Conservation (phyloP, 345 rosid genomes). For the Anacardium occidentale region DNA sequence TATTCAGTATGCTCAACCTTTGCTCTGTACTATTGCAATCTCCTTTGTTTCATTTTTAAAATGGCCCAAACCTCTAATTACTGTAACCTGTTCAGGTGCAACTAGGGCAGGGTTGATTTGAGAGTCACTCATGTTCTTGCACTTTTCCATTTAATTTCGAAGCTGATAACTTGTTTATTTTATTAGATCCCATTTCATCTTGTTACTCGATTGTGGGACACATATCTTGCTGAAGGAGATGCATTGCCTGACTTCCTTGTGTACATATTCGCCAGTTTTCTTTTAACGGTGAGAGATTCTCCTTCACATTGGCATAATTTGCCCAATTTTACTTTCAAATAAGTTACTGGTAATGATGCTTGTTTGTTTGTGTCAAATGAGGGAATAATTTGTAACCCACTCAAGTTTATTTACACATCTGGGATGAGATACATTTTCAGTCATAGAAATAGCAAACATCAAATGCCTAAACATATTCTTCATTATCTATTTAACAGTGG, state of each 20-base stretch:
- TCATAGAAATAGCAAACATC: background rate
- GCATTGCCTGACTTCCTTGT: slow-evolving; percentile 96
- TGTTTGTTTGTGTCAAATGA: too few relatives aligned
- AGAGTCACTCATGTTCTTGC: background rate
- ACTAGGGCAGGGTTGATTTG: background rate
- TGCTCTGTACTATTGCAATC: background rate
- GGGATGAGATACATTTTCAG: background rate
- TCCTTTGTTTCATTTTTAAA: slow-evolving; percentile 8
- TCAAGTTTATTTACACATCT: background rate
- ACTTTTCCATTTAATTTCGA: background rate
- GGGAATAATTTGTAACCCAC: background rate
- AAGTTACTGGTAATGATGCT: too few relatives aligned
- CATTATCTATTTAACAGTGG: slow-evolving; percentile 52
- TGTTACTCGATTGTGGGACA: slow-evolving; percentile 94
- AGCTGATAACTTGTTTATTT: slow-evolving; percentile 27
- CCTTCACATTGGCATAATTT: background rate
- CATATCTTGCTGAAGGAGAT: slow-evolving; percentile 98
- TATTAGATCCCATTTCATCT: slow-evolving; percentile 82
- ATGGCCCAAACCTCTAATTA: background rate
- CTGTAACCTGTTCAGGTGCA: background rate
- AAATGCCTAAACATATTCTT: background rate
- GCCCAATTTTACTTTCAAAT: background rate
- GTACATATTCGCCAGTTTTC: slow-evolving; percentile 93
- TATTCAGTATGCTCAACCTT: slow-evolving; percentile 11
- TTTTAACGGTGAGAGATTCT: slow-evolving; percentile 65